Percentiles rank a stretch among this genome's conserved stretches.
phyloP scores from a whole-genome alignment of 306 rosid species.

The Betula pendula region DNA sequence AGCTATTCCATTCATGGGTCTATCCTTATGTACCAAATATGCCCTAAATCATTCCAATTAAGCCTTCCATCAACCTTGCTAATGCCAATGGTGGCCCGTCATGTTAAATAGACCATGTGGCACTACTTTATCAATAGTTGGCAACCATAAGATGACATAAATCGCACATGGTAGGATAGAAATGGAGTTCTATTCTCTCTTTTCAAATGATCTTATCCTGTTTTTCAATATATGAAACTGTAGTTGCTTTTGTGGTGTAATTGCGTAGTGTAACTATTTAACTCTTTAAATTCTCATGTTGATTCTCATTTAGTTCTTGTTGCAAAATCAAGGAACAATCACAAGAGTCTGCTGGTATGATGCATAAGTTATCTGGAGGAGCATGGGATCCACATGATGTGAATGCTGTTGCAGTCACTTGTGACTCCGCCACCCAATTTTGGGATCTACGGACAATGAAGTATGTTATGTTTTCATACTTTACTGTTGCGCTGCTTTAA shows the following conservation, averaged over 20 bases:
- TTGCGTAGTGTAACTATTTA: neutral
- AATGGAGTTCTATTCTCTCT: neutral
- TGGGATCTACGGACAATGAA: slow-evolving; percentile 96
- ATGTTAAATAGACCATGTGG: neutral
- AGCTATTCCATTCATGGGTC: no score
- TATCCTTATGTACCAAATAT: no score
- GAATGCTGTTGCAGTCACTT: slow-evolving; percentile 79
- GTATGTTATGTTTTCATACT: slow-evolving; percentile 49
- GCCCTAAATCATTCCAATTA: neutral
- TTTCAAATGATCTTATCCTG: neutral
- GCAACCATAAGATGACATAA: neutral
- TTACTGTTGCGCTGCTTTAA: slow-evolving; percentile 2
- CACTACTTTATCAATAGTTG: neutral
- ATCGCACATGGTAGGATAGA: neutral
- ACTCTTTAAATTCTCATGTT: slow-evolving; percentile 6
- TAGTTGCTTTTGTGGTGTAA: slow-evolving; percentile 2
- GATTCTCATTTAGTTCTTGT: slow-evolving; percentile 34
- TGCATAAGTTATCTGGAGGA: slow-evolving; percentile 88
- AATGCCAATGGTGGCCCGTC: neutral
- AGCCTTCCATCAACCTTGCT: neutral
- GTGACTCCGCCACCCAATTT: slow-evolving; percentile 81
- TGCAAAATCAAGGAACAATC: slow-evolving; percentile 67
- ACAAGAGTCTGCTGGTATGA: slow-evolving; percentile 77
- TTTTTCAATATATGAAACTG: neutral
- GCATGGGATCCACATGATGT: slow-evolving; percentile 98